Percentiles rank a stretch among this genome's conserved stretches.
Evolutionary conservation across 805 yeast genomes (phyloP).

Genomic region (Dipodascopsis uninucleata): DNA sequence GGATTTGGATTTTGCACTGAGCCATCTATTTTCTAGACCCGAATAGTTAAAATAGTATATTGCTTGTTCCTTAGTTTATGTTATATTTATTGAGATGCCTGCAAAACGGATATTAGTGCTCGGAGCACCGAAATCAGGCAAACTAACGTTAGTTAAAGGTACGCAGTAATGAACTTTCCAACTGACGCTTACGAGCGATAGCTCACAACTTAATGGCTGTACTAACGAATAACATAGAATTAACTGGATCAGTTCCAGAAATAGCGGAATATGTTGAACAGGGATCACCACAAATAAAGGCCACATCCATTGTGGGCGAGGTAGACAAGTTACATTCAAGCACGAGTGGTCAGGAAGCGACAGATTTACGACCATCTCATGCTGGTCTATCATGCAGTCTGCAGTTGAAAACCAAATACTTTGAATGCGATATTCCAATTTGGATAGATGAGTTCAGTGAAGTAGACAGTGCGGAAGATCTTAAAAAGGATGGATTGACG

Average conservation of each 20-base stretch:
- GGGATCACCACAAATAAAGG: too few relatives aligned
- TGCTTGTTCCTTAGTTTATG: background rate
- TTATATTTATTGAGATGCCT: constrained; percentile 1
- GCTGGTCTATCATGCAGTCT: constrained; percentile 33
- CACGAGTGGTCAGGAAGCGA: background rate
- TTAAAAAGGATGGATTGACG: constrained; percentile 12
- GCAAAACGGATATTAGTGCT: constrained; percentile 28
- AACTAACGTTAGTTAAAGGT: constrained; percentile 35
- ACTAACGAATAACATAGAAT: too few relatives aligned
- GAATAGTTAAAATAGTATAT: too few relatives aligned
- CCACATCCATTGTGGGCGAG: background rate
- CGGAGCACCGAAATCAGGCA: constrained; percentile 38
- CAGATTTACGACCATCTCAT: constrained; percentile 23
- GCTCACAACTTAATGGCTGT: too few relatives aligned
- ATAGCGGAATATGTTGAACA: constrained; percentile 10
- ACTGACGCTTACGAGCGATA: too few relatives aligned
- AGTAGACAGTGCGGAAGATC: constrained; percentile 23
- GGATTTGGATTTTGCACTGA: too few relatives aligned
- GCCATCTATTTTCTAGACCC: too few relatives aligned
- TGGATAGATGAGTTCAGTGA: constrained; percentile 38
- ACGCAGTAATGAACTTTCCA: background rate
- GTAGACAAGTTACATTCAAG: background rate
- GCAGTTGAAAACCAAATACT: constrained; percentile 35
- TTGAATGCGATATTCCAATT: constrained; percentile 35
- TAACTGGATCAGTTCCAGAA: constrained; percentile 33